These are phyloP conservation scores for Pichia sp. DNA, from an alignment of 1,139 yeast genomes.

Conservation along the genomic window DNA sequence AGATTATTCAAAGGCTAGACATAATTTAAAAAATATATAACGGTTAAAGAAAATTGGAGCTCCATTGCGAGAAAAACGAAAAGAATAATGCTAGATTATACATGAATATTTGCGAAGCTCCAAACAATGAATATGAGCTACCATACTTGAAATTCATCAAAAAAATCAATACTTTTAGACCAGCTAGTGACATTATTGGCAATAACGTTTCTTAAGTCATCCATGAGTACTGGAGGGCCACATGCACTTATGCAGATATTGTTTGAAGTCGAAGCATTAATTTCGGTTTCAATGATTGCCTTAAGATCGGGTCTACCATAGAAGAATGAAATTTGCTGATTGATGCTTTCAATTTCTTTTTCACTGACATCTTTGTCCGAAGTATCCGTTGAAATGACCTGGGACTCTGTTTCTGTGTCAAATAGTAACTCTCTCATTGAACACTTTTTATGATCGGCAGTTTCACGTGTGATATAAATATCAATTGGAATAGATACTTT, in stretches of 20 bases:
- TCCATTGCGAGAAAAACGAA: too few species aligned
- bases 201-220: conserved; percentile 30
- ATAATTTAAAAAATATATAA: too few species aligned
- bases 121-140: too few species aligned
- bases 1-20: too few species aligned
- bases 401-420: conserved; percentile 1
- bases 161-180: conserved; percentile 24
- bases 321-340: conserved; percentile 23
- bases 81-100: too few species aligned
- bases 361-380: conserved; percentile 6
- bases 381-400: conserved; percentile 4
- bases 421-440: too few species aligned
- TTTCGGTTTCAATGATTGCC: conserved; percentile 6
- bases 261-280: conserved; percentile 33
- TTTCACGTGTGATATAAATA: conserved; percentile 18
- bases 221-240: conserved; percentile 46
- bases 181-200: conserved; percentile 15
- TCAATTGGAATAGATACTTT: conserved; percentile 12
- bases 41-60: too few species aligned
- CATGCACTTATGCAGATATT: conserved; percentile 41
- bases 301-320: conserved; percentile 30
- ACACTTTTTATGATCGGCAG: conserved; percentile 2
- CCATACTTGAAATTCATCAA: conserved; percentile 28
- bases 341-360: neutral
- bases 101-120: too few species aligned